Base-by-base conservation (phyloP, 2,329 filamentous ascomycete genomes). In the Neurospora sp. region DNA sequence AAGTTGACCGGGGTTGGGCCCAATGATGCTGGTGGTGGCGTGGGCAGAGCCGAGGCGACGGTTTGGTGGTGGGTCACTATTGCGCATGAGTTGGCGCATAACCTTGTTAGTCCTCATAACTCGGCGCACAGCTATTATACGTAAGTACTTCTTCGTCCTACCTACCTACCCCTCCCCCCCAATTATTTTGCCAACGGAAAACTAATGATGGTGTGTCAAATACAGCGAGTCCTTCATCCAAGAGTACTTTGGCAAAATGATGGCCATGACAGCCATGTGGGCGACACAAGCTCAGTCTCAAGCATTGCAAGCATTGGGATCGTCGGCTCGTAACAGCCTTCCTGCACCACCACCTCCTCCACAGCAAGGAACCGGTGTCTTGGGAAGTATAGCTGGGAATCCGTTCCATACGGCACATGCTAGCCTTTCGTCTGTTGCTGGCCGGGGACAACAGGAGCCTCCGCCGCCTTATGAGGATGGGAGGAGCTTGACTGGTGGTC, bases 61-160 rank as follows among this genome's bases (percentile, higher is more conserved):
- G 87, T 91, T 1, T 97, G 94, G 84, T 98, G 95, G 95, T 97
- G 91, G 88, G 91, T 97, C 73, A 93, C 96, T n/a, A 79, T 97
- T 72, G 96, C 93, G 72, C 96, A 99, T 78, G 96, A 99, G 81
- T 82, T 99, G 79, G 94, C 96, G 70, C 96, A 99, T 81, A 99
- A 99, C 78, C 82, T 99, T 69, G 92, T 97, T 8, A 81, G 82
- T 43, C 86, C 88, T 72, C 95, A 98, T 79, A 91, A 90, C 76
- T 84, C 91, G 17, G 87, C 91, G 69, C 93, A 97, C 80, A 92
- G 89, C 76, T 97, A 90, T 77, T 97, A 96, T 77, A 95, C 90
- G 82, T 89, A 81, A 80, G 86, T 82, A 28, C n/a, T 19, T 43
- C 8, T 36, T 1, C 67, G 15, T 36, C 23, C 11, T 68, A 37